These are phyloP conservation scores for Trichoderma koningiopsis DNA, from an alignment of 2,329 filamentous ascomycete genomes.

Conservation along the genomic window DNA sequence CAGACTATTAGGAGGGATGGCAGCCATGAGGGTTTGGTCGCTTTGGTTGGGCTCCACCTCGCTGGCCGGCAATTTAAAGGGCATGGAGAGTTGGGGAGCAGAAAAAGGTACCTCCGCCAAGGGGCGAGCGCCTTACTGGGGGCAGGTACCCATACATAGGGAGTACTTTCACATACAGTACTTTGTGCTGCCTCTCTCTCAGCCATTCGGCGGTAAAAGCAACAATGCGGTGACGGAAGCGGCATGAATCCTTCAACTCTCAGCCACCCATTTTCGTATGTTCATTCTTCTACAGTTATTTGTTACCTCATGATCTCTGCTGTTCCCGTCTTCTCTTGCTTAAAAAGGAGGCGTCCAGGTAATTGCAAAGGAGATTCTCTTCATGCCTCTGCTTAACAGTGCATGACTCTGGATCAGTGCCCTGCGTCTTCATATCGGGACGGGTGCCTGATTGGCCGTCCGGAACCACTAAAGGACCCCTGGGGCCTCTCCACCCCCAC, in stretches of 20 bases:
- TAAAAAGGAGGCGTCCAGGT: neutral
- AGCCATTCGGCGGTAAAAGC: slow-evolving; percentile 3
- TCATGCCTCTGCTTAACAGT: slow-evolving; percentile 22
- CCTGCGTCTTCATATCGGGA: slow-evolving; percentile 13
- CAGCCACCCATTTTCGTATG: neutral
- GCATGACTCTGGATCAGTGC: slow-evolving; percentile 16
- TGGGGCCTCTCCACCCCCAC: slow-evolving; percentile 21
- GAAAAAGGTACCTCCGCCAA: slow-evolving; percentile 15
- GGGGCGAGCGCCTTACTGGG: neutral
- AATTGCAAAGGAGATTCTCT: slow-evolving; percentile 2
- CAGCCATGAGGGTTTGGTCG: slow-evolving; percentile 22
- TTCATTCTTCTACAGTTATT: neutral
- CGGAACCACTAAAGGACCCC: slow-evolving; percentile 16
- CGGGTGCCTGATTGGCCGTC: slow-evolving; percentile 23
- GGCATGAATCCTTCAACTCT: neutral
- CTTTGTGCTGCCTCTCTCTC: neutral
- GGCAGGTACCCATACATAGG: slow-evolving; percentile 18
- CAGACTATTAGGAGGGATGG: slow-evolving; percentile 22
- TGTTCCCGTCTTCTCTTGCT: neutral
- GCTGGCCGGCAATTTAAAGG: slow-evolving; percentile 20
- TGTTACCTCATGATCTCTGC: neutral
- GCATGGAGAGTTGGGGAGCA: neutral
- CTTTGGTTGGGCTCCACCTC: slow-evolving; percentile 25
- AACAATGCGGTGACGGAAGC: slow-evolving; percentile 18
- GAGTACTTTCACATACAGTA: slow-evolving; percentile 15